Conservation (phyloP, 164 flowering plant species). For the Annona squamosa region DNA sequence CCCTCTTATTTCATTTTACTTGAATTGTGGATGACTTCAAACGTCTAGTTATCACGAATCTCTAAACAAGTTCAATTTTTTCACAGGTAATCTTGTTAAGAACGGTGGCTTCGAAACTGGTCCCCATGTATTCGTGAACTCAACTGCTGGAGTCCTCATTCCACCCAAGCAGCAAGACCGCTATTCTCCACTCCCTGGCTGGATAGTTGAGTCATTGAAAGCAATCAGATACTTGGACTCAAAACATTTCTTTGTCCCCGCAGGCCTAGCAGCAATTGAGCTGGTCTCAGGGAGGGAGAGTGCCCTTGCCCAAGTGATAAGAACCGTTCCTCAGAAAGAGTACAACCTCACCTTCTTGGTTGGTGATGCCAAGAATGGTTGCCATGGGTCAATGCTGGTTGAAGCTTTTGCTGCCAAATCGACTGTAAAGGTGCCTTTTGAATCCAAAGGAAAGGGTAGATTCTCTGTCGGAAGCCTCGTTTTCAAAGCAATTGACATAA, state of each 20-base stretch:
- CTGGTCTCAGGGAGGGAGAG: conserved; percentile 89
- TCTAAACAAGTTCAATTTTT: background rate
- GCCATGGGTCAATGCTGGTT: conserved; percentile 87
- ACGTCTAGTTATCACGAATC: background rate
- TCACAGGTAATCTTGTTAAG: conserved; percentile 63
- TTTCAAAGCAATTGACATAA: conserved; percentile 47
- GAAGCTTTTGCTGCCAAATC: conserved; percentile 74
- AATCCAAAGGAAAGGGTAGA: conserved; percentile 54
- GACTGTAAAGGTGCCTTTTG: conserved; percentile 55
- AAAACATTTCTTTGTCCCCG: conserved; percentile 71
- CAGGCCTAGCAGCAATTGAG: conserved; percentile 60
- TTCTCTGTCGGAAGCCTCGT: conserved; percentile 38
- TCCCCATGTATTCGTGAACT: conserved; percentile 55
- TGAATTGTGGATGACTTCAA: background rate
- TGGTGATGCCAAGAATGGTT: conserved; percentile 82
- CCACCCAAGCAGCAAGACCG: conserved; percentile 72
- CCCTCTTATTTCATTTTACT: background rate
- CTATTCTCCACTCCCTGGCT: conserved; percentile 83
- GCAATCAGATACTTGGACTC: conserved; percentile 78
- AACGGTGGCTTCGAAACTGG: conserved; percentile 79
- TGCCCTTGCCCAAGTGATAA: conserved; percentile 73
- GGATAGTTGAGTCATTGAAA: conserved; percentile 90
- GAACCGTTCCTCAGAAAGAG: conserved; percentile 48
- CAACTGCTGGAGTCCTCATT: conserved; percentile 68
- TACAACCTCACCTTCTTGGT: conserved; percentile 55